Percentiles rank a stretch among this genome's conserved stretches.
phyloP scores from a whole-genome alignment of 495 filamentous ascomycete species.

The Trichoderma gamsii region DNA sequence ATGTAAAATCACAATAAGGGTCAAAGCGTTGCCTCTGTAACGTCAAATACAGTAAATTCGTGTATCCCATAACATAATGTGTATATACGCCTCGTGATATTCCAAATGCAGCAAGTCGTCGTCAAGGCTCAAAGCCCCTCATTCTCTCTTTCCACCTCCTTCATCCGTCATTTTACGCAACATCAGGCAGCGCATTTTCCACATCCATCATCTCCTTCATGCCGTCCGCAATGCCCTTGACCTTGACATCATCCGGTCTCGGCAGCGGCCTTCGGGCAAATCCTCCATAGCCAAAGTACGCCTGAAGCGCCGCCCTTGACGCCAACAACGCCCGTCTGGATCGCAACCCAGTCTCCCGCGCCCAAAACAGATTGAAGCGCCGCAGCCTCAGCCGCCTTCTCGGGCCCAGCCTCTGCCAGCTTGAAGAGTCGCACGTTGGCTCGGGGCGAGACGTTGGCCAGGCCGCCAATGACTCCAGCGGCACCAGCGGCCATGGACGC shows the following conservation, averaged over 20 bases:
- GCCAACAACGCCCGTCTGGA: slow-evolving; percentile 78
- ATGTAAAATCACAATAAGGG: no score
- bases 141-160: background rate
- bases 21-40: background rate
- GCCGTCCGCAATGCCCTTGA: background rate
- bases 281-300: slow-evolving; percentile 76
- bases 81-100: slow-evolving; percentile 5
- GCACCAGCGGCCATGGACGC: slow-evolving; percentile 81
- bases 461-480: slow-evolving; percentile 76
- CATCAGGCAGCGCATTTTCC: background rate
- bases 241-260: slow-evolving; percentile 35
- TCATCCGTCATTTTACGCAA: background rate
- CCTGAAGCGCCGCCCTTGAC: slow-evolving; percentile 72
- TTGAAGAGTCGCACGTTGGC: slow-evolving; percentile 66
- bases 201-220: slow-evolving; percentile 11
- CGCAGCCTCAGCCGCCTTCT: slow-evolving; percentile 60
- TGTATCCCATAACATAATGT: background rate
- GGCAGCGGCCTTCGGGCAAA: slow-evolving; percentile 72
- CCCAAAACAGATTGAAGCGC: slow-evolving; percentile 74
- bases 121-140: no score
- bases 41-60: background rate
- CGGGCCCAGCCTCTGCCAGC: slow-evolving; percentile 56
- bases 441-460: slow-evolving; percentile 77
- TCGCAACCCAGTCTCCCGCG: slow-evolving; percentile 79
- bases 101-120: background rate